Base-by-base conservation (phyloP, 768 basidiomycete genomes). In the Naematelia aurantialba region DNA sequence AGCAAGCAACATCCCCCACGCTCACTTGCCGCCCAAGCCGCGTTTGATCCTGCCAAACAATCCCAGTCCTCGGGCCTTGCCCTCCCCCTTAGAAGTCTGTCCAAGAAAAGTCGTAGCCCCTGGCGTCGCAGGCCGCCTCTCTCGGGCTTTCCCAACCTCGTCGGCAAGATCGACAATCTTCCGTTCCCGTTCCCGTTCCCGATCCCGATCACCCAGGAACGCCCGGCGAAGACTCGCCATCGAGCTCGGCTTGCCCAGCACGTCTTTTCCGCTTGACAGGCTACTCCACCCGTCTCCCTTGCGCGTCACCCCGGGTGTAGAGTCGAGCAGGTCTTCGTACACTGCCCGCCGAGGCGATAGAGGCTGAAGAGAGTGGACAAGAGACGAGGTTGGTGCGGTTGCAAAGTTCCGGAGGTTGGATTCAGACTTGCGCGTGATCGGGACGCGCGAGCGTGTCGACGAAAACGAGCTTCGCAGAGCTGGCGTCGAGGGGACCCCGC, bases 401-500 rank as follows among this genome's bases (percentile, higher is more conserved):
- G 59, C 64, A 62, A 65, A 72, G 29, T 63, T 61, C 4, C 70
- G 59, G 0, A 72, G 52, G 31, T 72, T 72, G 11, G 68, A 69
- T 51, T 72, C 70, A 42, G 70, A 72, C 30, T 66, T 65, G 5
- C 70, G 63, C 17, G 56, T 31, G 27, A 51, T 58, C 34, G 31
- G 64, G 34, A 55, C 47, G 22, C 47, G 58, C 19, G 55, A 5
- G 5, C 61, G 51, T 5, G 51, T 58, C 25, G 58, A 60, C 3
- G 44, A 48, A 17, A 52, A 26, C 5, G 61, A 52, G 21, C 59
- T 60, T 17, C 70, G 61, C 14, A 72, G 58, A n/a, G 68, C 68
- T 0, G 70, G 70, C 1, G 64, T 68, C n/a, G 70, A 72, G 4
- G 70, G 70, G 4, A 64, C 61, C 2, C 68, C 70, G 25, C 68